Evolutionary conservation across 805 yeast species (phyloP), one percentile per base, ranked within the genome.

Genomic region (Ogataea populi-albae): DNA sequence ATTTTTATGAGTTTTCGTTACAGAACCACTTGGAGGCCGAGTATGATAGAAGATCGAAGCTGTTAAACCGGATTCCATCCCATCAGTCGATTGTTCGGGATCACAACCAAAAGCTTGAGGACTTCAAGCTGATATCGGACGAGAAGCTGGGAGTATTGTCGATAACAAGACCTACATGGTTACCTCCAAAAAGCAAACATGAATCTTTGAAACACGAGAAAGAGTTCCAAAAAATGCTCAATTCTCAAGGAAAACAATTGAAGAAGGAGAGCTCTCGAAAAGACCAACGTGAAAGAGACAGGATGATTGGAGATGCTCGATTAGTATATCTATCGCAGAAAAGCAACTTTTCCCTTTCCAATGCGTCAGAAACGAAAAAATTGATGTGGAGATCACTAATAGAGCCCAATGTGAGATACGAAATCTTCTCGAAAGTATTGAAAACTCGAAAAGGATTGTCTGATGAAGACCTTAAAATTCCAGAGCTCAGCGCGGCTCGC

Each of bases 101-200:
- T n/a, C 57, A 66, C 22, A 54, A 52, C 11, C 52, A 57, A 15
- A 71, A 71, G 3, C 54, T 80, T 41, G 88, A 81, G 35, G 86
- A 81, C 54, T 58, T 77, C 41, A 59, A 65, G 32, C 59, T 83
- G 23, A 71, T 82, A 1, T 80, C 87, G 1, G 71, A 67, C 1
- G 83, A 80, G 49, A 81, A 81, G 47, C 53, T 78, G 23, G 68
- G 67, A 17, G 57, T 62, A 8, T 57, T 81, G 23, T 71, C 81
- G 34, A 77, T 75, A 28, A 72, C 86, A 1, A 67, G 89, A 46
- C 89, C 89, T 3, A 71, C 77, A 32, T 78, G 86, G 73, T 55
- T 80, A 29, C 89, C 89, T 5, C 87, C 87, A 5, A 81, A 81
- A 53, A 63, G 66, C 25, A 50, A 61, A 3, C 54, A 51, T 9